These are phyloP conservation scores for Hypoxylon intermedium DNA, from an alignment of 495 filamentous ascomycete genomes.

Conservation along the genomic window DNA sequence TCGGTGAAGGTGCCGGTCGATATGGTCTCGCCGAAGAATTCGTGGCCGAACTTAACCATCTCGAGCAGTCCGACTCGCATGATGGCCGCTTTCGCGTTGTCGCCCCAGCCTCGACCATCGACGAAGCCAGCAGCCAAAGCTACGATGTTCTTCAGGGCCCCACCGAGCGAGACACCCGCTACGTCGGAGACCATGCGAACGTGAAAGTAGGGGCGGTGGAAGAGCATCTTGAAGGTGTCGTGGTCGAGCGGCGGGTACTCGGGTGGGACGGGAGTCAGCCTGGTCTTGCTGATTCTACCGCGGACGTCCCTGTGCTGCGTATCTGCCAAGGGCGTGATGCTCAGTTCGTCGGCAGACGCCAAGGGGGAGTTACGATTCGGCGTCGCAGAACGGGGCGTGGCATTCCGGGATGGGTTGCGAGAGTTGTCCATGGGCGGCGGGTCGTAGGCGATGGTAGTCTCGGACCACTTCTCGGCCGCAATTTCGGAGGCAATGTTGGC, in stretches of 20 bases:
- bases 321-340: constrained; percentile 53
- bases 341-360: constrained; percentile 63
- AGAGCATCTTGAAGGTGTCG: constrained; percentile 76
- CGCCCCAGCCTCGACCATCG: constrained; percentile 94
- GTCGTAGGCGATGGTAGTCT: constrained; percentile 96
- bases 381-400: constrained; percentile 67
- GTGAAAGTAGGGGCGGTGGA: constrained; percentile 98
- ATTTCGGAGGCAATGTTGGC: constrained; percentile 98
- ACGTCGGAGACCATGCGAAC: constrained; percentile 91
- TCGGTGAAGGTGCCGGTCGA: constrained; percentile 87
- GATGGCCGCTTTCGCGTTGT: constrained; percentile 95
- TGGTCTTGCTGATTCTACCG: constrained; percentile 66
- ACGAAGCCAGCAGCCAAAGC: constrained; percentile 95
- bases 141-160: constrained; percentile 97
- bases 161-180: constrained; percentile 92
- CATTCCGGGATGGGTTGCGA: constrained; percentile 69
- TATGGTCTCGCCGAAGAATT: constrained; percentile 85
- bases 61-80: constrained; percentile 95
- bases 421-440: constrained; percentile 83
- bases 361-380: constrained; percentile 44
- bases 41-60: constrained; percentile 92
- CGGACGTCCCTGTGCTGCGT: constrained; percentile 68
- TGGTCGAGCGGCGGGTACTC: constrained; percentile 88
- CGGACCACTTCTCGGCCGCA: constrained; percentile 91
- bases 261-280: constrained; percentile 73